Base-by-base conservation (phyloP, 345 rosid species). In the Sisymbrium irio region DNA sequence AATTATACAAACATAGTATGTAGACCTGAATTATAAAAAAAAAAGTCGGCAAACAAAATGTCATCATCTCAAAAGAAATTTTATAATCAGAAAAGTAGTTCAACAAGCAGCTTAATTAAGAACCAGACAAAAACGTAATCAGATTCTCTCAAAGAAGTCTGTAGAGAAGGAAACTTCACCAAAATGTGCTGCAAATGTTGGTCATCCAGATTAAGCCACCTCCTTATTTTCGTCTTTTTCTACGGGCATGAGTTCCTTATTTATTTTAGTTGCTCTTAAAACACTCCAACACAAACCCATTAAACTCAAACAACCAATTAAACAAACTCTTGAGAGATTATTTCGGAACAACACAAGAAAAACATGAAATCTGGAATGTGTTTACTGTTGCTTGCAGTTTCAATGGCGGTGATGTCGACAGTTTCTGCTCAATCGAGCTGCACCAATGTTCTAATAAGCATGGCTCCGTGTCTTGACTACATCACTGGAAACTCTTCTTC, bases 401-500 rank as follows among this genome's bases (percentile, higher is more conserved):
- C 45, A 45, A 56, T 78, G 3, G 58, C 72, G 57, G 64, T 78
- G 56, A 46, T 83, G 74, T 64, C 82, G 5, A 82, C 73, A 50
- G 85, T 79, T 15, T 65, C 55, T 4, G 86, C 89, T 67, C 96
- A 88, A 72, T 82, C 93, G 3, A 63, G 75, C 47, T 93, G 98
- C 77, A 84, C 91, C 0, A 78, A 41, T 15, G 85, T 79, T 30
- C 25, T 93, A 50, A 66, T 88, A 67, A 84, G 86, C 84, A 65
- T 91, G 87, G 81, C 87, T 0, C 91, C 96, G 0, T 93, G 98
- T 81, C 84, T 93, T 33, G 82, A 78, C 67, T 91, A 79, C 74
- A 86, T 93, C 9, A 82, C 86, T 0, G 92, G 89, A 20, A 88
- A 85, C 80, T 75, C 85, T 44, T 80, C 97, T 15, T 75, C 81